Evolutionary conservation across 2,329 filamentous ascomycete species (phyloP), one percentile per base, ranked within the genome.

Genomic region (Coniella lustricola): DNA sequence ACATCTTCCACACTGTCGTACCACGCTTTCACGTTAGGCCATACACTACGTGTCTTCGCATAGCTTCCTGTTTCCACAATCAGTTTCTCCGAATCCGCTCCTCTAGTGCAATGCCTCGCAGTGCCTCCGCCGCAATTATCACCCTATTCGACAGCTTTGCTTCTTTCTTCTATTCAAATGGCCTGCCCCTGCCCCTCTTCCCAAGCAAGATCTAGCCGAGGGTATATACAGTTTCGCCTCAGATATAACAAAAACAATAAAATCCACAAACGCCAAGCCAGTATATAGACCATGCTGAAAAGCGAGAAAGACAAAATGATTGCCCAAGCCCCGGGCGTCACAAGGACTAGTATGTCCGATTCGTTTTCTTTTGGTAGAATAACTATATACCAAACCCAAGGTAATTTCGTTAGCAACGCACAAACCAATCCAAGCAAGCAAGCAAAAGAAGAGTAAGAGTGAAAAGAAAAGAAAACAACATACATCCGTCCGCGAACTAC

Each of bases 401-500:
- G 3, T 22, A 8, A n/a, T n/a, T n/a, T n/a, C n/a, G 47, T 52
- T 32, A 52, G 46, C 36, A 46, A 21, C 29, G 38, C 38, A 13
- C 2, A 21, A 9, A 16, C 14, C 4, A 8, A 0, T 25, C 14
- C 14, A 20, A 10, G 20, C 16, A 31, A 29, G 52, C n/a, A n/a
- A n/a, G n/a, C n/a, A n/a, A n/a, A n/a, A n/a, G n/a, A n/a, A n/a
- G n/a, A n/a, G 41, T 47, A 37, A 57, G 39, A 82, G 58, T 83
- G 81, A 40, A 39, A 14, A 32, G n/a, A 17, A 14, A 14, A 38
- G 31, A 48, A 53, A n/a, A 22, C 5, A 2, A 73, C 76, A 59
- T 70, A 97, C 76, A 77, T 98, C 93, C 62, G 93, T 98, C 70
- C 93, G 82, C 51, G 86, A 93, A 74, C 87, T 95, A 36, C 93